Percentiles rank a stretch among this genome's conserved stretches.
phyloP scores from a whole-genome alignment of 768 basidiomycete species.

The Leccinum uliginosum region DNA sequence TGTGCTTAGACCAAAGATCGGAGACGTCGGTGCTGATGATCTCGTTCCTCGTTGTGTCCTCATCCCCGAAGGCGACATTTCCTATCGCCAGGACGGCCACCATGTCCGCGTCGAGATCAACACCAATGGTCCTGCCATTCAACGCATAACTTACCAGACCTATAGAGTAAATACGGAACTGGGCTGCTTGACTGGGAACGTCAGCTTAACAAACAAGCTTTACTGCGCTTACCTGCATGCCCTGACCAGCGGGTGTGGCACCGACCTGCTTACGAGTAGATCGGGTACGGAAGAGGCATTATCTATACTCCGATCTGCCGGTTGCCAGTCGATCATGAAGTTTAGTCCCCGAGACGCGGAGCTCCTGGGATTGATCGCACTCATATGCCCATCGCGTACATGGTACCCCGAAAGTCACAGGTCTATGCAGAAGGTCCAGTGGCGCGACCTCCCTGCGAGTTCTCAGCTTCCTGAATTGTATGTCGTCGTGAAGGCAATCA shows the following conservation, averaged over 20 bases:
- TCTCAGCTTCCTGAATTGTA: conserved; percentile 32
- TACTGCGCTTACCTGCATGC: conserved; percentile 43
- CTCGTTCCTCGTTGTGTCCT: conserved; percentile 27
- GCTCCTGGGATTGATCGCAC: conserved; percentile 31
- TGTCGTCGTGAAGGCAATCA: conserved; percentile 23
- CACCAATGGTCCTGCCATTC: background rate
- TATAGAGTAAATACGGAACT: conserved; percentile 30
- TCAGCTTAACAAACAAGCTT: conserved; percentile 26
- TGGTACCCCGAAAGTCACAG: conserved; percentile 37
- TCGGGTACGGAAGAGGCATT: conserved; percentile 45
- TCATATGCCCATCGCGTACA: conserved; percentile 31
- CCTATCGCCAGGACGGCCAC: conserved; percentile 5
- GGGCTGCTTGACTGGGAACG: conserved; percentile 26
- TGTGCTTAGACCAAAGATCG: conserved; percentile 32
- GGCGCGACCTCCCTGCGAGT: conserved; percentile 24
- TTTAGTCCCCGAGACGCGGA: conserved; percentile 26
- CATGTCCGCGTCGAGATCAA: conserved; percentile 18
- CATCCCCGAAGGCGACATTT: conserved; percentile 35
- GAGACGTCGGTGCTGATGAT: background rate
- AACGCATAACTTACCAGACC: conserved; percentile 19
- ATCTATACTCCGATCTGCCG: conserved; percentile 34
- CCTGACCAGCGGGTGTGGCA: conserved; percentile 37
- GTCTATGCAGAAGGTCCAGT: conserved; percentile 37
- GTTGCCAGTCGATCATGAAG: conserved; percentile 37
- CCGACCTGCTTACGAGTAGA: conserved; percentile 41